Evolutionary conservation across 257 asterid species (phyloP), one percentile per base, ranked within the genome.

Genomic region (Mentha longifolia): DNA sequence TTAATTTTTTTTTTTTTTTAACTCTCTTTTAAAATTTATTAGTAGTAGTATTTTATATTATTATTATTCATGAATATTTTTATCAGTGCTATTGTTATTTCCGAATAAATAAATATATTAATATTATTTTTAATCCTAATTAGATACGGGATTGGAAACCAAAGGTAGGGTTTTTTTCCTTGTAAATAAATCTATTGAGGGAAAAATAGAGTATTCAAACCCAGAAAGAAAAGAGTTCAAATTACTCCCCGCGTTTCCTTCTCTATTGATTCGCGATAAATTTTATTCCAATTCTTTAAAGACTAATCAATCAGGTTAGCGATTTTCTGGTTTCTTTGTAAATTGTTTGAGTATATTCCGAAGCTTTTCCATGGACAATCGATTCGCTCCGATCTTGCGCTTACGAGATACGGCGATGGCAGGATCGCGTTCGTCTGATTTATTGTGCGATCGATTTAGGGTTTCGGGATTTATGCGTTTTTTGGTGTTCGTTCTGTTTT

Each of bases 281-380:
- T 7, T 33, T 17, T 7, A 14, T 14, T 61, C 19, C 11, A 22
- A 31, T 10, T 50, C 52, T 37, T 15, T n/a, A 31, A 56, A 7
- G 39, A 7, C 8, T 35, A 35, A 5, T 35, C 39, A 35, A 56
- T 13, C 61, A 76, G 80, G 80, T 76, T 76, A 43, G 80, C 35
- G 76, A 50, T 45, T 49, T 50, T 37, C 28, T 13, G 39, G 39
- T 50, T 45, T 15, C 16, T 37, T n/a, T 49, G 43, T 16, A 5
- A n/a, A 58, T 31, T 50, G 11, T 35, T 16, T 14, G 70, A 42
- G 78, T 72, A 59, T 8, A 35, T 35, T 35, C 39, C 8, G 39
- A 35, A 35, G 49, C 6, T 41, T 61, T 67, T 20, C 20, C 54
- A 35, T 6, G 8, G 16, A 15, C 64, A 6, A 28, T 50, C 49